Conservation (phyloP, 495 filamentous ascomycete genomes). For the Astrothelium macrocarpum region DNA sequence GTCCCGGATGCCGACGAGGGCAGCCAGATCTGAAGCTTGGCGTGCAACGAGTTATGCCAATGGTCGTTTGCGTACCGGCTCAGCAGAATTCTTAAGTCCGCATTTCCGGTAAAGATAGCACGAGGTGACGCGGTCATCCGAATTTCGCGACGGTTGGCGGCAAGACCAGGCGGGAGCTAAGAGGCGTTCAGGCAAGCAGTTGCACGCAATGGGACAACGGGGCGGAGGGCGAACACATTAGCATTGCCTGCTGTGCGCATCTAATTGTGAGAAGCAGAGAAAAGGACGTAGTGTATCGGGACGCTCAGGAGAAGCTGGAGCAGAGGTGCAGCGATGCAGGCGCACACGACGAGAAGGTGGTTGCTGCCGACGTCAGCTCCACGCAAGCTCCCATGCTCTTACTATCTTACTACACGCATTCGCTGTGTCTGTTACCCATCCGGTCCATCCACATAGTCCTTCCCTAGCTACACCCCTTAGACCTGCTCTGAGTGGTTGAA, state of each 20-base stretch:
- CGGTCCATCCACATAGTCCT: too few relatives aligned
- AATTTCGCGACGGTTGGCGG: background rate
- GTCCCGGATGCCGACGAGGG: background rate
- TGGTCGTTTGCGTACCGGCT: background rate
- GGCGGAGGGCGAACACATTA: background rate
- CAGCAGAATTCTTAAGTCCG: background rate
- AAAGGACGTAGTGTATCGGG: too few relatives aligned
- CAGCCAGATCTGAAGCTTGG: background rate
- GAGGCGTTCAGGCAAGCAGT: background rate
- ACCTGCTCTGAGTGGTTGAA: background rate
- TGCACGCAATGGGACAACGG: background rate
- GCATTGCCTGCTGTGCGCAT: too few relatives aligned
- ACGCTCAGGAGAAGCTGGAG: too few relatives aligned
- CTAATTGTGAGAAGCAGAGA: too few relatives aligned
- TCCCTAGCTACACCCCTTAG: too few relatives aligned
- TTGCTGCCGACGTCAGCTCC: background rate
- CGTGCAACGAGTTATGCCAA: background rate
- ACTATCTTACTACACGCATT: too few relatives aligned
- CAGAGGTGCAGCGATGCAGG: too few relatives aligned
- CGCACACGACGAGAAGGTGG: background rate
- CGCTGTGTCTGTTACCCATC: background rate
- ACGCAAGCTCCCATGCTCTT: background rate
- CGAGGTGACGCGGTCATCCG: constrained; percentile 2
- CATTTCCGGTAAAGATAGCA: background rate
- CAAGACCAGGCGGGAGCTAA: background rate